phyloP scores from a whole-genome alignment of 129 eudicot species.

The Saposhnikovia divaricata region DNA sequence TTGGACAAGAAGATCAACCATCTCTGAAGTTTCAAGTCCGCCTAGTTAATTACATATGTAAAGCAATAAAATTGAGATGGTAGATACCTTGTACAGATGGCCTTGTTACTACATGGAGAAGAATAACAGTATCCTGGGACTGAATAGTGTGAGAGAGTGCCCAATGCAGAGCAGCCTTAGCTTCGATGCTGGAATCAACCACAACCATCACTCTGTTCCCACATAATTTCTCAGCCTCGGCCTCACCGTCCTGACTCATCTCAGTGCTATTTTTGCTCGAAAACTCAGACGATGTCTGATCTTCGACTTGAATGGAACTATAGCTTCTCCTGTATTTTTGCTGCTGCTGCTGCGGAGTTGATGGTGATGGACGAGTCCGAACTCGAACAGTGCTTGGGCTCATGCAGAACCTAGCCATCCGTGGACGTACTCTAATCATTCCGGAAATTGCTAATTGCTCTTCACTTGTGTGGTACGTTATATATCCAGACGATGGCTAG shows the following conservation, averaged over 20 bases:
- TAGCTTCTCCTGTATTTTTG: constrained; percentile 32
- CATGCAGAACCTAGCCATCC: constrained; percentile 36
- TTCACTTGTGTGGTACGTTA: neutral
- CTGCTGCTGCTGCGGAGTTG: constrained; percentile 20
- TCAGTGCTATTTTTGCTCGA: constrained; percentile 38
- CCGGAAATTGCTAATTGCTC: neutral
- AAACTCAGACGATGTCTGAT: constrained; percentile 24
- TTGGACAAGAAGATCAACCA: neutral
- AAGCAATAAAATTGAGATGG: neutral
- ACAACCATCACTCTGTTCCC: constrained; percentile 86
- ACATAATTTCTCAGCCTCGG: constrained; percentile 20
- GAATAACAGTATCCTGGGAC: constrained; percentile 59
- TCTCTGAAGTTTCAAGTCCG: neutral
- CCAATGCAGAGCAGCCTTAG: constrained; percentile 84
- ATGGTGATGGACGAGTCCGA: constrained; percentile 41
- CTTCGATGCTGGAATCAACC: constrained; percentile 52
- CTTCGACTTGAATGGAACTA: constrained; percentile 33
- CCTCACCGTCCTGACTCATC: constrained; percentile 24
- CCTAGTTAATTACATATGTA: neutral
- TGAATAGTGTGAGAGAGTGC: constrained; percentile 86
- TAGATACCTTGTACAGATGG: constrained; percentile 39
- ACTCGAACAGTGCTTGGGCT: constrained; percentile 38
- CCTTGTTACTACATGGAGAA: constrained; percentile 37
- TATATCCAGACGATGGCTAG: neutral
- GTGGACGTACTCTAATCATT: constrained; percentile 8